phyloP scores from a whole-genome alignment of 257 asterid species.

The Penstemon eatonii region DNA sequence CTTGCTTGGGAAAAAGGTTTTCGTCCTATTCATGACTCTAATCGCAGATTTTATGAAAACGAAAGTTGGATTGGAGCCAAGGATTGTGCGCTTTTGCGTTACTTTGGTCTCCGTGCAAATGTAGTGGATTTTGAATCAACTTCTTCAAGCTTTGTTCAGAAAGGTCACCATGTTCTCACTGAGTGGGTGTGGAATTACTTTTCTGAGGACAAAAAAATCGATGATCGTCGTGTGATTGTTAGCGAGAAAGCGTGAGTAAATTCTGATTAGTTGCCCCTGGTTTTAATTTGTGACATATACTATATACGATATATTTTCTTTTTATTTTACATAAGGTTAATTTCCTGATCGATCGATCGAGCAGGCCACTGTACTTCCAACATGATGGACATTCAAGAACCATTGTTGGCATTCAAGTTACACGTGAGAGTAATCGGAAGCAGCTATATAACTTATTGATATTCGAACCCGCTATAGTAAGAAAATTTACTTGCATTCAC shows the following conservation, averaged over 20 bases:
- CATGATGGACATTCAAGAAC: slow-evolving; percentile 96
- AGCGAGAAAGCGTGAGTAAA: slow-evolving; percentile 75
- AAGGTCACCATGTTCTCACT: no score
- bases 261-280: no score
- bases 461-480: slow-evolving; percentile 83
- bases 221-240: slow-evolving; percentile 44
- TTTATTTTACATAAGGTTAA: slow-evolving; percentile 10
- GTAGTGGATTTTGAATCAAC: no score
- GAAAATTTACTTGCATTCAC: slow-evolving; percentile 30
- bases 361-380: slow-evolving; percentile 96
- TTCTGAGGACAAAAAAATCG: no score
- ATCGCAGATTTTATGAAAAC: no score
- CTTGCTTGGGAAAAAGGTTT: no score
- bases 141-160: no score
- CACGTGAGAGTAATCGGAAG: slow-evolving; percentile 48
- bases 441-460: slow-evolving; percentile 65
- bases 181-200: no score
- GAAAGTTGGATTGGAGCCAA: no score
- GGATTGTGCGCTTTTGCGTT: no score
- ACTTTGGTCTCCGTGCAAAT: no score
- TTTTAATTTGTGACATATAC: neutral
- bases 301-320: neutral
- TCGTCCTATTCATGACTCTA: no score
- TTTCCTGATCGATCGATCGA: slow-evolving; percentile 25
- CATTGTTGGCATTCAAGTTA: slow-evolving; percentile 85